Conservation (phyloP, 192 early-diverging fungal species). For the Podila horticola region DNA sequence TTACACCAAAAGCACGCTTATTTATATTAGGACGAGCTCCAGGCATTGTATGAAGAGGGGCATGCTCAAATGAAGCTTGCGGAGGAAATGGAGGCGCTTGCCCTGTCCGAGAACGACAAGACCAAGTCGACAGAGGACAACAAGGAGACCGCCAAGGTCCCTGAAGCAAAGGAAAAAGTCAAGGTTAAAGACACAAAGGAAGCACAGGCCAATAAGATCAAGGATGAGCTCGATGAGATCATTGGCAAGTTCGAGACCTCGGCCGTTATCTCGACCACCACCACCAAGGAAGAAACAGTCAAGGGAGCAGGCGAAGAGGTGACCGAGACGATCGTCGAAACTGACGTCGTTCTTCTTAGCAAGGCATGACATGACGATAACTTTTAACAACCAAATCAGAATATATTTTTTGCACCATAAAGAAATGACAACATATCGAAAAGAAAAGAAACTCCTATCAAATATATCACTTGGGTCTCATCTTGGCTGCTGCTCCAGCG, state of each 20-base stretch:
- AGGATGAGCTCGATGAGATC: constrained; percentile 2
- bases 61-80: constrained; percentile 30
- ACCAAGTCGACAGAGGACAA: not conserved
- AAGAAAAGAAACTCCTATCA: not conserved
- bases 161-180: not conserved
- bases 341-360: not conserved
- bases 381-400: not conserved
- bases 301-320: not conserved
- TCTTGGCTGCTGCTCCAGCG: not conserved
- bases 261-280: not conserved
- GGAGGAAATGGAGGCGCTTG: constrained; percentile 31
- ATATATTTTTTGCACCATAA: not conserved
- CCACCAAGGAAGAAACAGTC: not conserved
- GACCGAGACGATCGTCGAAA: not conserved
- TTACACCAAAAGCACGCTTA: too few relatives aligned
- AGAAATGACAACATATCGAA: not conserved
- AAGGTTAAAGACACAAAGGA: constrained; percentile 20
- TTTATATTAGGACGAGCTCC: constrained; percentile 17
- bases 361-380: not conserved
- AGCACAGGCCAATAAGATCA: not conserved
- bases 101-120: constrained; percentile 8
- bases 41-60: constrained; percentile 30
- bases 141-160: not conserved
- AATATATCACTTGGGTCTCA: not conserved
- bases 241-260: constrained; percentile 1